phyloP scores from a whole-genome alignment of 2,329 filamentous ascomycete genomes.

The Metarhizium anisopliae region DNA sequence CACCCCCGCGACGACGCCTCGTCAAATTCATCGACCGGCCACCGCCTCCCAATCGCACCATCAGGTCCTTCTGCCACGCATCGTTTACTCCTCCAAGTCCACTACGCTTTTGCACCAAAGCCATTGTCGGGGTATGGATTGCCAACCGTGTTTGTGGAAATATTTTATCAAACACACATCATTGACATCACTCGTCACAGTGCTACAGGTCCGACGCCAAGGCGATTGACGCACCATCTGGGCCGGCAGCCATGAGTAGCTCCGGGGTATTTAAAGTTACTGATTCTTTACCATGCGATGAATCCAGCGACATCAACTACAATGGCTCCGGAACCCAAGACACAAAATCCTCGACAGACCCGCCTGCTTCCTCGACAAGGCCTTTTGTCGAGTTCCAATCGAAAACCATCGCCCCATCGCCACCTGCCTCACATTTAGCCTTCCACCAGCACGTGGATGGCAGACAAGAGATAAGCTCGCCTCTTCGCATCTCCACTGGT shows the following conservation, averaged over 20 bases:
- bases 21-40: not conserved
- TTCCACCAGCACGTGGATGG: slow-evolving; percentile 6
- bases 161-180: not conserved
- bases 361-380: slow-evolving; percentile 11
- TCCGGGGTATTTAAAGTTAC: slow-evolving; percentile 17
- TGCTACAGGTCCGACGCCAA: not conserved
- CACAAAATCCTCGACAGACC: slow-evolving; percentile 5
- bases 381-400: slow-evolving; percentile 17
- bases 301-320: slow-evolving; percentile 1
- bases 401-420: slow-evolving; percentile 26
- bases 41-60: not conserved
- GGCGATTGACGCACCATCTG: not conserved
- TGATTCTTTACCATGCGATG: slow-evolving; percentile 18
- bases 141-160: not conserved
- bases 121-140: not conserved
- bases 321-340: slow-evolving; percentile 3
- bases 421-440: slow-evolving; percentile 12
- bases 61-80: not conserved
- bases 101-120: not conserved
- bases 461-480: slow-evolving; percentile 11
- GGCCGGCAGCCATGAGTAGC: slow-evolving; percentile 20
- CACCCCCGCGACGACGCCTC: slow-evolving; percentile 1
- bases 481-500: slow-evolving; percentile 31
- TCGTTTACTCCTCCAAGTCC: not conserved
- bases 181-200: not conserved